These are phyloP conservation scores for Colletotrichum horii DNA, from an alignment of 2,329 filamentous ascomycete genomes.

Conservation along the genomic window DNA sequence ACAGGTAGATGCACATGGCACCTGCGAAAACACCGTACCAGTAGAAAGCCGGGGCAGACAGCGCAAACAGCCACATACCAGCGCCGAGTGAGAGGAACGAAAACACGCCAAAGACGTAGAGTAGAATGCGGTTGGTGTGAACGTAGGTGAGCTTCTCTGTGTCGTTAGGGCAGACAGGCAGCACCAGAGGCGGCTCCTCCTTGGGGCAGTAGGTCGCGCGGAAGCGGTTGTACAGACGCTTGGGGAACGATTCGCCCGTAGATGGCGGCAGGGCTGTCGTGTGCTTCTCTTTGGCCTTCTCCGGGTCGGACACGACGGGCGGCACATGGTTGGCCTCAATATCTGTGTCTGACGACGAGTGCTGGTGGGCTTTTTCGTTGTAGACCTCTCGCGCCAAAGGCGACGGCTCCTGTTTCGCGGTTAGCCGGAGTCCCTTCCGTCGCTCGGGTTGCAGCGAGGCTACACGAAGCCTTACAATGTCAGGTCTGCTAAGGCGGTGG, in stretches of 20 bases:
- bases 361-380: constrained; percentile 12
- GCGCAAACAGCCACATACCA: constrained; percentile 47
- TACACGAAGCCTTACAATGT: constrained; percentile 2
- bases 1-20: constrained; percentile 43
- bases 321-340: constrained; percentile 9
- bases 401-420: constrained; percentile 10
- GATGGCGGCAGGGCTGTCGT: constrained; percentile 5
- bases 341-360: constrained; percentile 13
- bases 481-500: constrained; percentile 20
- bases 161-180: constrained; percentile 41
- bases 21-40: constrained; percentile 44
- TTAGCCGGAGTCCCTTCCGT: background rate
- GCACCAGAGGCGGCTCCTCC: constrained; percentile 35
- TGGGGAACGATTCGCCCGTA: constrained; percentile 19
- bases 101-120: constrained; percentile 44
- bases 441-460: background rate
- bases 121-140: constrained; percentile 40
- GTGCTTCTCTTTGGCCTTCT: constrained; percentile 18
- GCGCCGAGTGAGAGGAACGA: constrained; percentile 44
- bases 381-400: constrained; percentile 16
- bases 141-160: constrained; percentile 43
- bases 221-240: constrained; percentile 28
- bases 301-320: constrained; percentile 8
- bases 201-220: constrained; percentile 36
- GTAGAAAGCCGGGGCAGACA: constrained; percentile 37